Base-by-base conservation (phyloP, 2,329 filamentous ascomycete species). In the Neoarthrinium moseri region DNA sequence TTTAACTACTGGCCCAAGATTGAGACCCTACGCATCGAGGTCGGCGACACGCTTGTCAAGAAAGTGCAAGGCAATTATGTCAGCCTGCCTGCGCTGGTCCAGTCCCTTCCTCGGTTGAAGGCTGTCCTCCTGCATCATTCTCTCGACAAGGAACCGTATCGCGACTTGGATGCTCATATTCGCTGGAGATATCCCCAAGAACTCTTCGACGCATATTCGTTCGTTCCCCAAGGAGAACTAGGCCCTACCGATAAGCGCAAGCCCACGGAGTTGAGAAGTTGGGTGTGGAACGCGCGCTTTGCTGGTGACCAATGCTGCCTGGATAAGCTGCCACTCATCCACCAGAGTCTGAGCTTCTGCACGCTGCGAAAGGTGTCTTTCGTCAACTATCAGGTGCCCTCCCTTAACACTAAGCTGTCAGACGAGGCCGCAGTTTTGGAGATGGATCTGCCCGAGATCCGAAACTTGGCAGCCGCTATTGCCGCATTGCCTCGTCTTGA, bases 1-100 rank as follows among this genome's bases (percentile, higher is more conserved):
- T 75, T 80, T 51, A 83, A 87, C 51, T 92, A 92, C 61, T 74
- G 78, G 32, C 74, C 74, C 54, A 95, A 91, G 68, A 75, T 94
- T 40, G 80, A 84, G 58, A 74, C 78, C 6, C 67, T 96, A 18
- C 79, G 82, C 47, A 71, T 95, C 38, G 84, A 94, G 57, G 82
- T 86, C 10, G 77, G 73, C 29, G 56, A 67, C 33, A 56, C 67
- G 8, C 46, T 61, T 10, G 47, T 36, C 22, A 51, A 45, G 34
- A 63, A 56, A 38, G 27, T 53, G 15, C 45, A 40, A 7, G 52
- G 56, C 7, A 47, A 46, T 6, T 56, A 57, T 15, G 70, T 84
- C 46, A 75, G 83, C 48, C 60, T 88, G 17, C 62, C 69, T 30
- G 66, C 71, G 21, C 65, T 95, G 40, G 70, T 95, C 17, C 71